These are phyloP conservation scores for Vitis hybrid DNA, from an alignment of 177 flowering plant genomes.

Conservation along the genomic window DNA sequence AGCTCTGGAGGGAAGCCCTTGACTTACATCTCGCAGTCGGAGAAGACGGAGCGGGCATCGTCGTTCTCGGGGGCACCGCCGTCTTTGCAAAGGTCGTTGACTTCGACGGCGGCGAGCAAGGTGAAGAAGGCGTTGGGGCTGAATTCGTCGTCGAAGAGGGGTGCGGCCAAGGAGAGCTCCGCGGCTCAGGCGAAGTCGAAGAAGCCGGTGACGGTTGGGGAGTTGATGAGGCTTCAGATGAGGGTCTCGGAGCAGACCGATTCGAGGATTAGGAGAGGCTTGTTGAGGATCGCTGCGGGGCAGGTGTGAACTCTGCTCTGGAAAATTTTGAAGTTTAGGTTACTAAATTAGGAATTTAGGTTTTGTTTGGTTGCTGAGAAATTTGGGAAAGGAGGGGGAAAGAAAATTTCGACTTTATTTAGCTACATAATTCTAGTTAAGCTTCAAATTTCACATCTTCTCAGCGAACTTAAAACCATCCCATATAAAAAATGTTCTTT, in stretches of 20 bases:
- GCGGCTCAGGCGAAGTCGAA: constrained; percentile 19
- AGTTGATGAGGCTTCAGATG: constrained; percentile 74
- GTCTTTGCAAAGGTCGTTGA: constrained; percentile 52
- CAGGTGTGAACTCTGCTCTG: constrained; percentile 45
- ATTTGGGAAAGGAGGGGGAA: neutral
- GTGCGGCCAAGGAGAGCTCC: neutral
- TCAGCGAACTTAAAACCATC: neutral
- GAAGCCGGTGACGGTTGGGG: constrained; percentile 52
- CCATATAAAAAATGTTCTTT: neutral
- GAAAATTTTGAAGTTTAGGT: neutral
- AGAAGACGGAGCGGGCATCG: constrained; percentile 17
- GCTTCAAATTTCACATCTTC: neutral
- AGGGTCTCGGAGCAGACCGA: constrained; percentile 63
- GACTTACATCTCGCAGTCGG: constrained; percentile 48
- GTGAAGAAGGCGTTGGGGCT: constrained; percentile 83
- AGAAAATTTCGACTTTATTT: neutral
- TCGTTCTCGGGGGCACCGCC: constrained; percentile 8
- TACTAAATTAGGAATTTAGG: neutral
- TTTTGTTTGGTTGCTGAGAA: constrained; percentile 9
- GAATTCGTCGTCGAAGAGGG: constrained; percentile 30
- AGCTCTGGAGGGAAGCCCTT: constrained; percentile 41
- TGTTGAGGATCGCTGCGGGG: constrained; percentile 73
- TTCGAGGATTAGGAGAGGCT: constrained; percentile 55
- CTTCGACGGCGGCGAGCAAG: constrained; percentile 69
- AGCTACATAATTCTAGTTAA: neutral